A percentile compares a stretch with the other conserved stretches of the same genome.
These are phyloP conservation scores for Kwoniella sp. DNA, from an alignment of 768 basidiomycete genomes.

Conservation along the genomic window DNA sequence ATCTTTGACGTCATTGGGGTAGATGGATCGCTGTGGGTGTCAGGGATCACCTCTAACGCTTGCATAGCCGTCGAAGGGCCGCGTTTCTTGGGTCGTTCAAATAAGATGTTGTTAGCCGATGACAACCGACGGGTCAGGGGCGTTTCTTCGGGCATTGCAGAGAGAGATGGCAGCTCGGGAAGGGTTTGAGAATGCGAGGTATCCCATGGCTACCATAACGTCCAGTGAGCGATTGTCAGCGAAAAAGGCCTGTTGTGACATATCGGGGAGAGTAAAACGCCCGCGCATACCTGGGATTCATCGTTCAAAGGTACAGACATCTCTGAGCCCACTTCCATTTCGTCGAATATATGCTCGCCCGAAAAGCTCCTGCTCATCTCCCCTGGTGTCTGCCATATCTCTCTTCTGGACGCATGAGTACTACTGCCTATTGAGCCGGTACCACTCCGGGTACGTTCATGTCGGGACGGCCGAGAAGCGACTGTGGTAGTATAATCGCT, in stretches of 20 bases:
- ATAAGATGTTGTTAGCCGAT: slow-evolving; percentile 28
- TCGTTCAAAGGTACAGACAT: slow-evolving; percentile 36
- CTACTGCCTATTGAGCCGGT: slow-evolving; percentile 28
- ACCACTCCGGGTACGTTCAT: slow-evolving; percentile 23
- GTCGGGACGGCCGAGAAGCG: slow-evolving; percentile 6
- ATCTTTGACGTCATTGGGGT: slow-evolving; percentile 4
- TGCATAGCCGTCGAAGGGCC: slow-evolving; percentile 17
- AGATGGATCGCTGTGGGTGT: neutral
- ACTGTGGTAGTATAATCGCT: slow-evolving; percentile 2
- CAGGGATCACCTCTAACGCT: neutral
- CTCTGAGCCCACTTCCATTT: slow-evolving; percentile 24
- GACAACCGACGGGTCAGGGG: slow-evolving; percentile 37
- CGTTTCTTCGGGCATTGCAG: slow-evolving; percentile 22
- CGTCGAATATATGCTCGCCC: slow-evolving; percentile 34
- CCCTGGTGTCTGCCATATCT: slow-evolving; percentile 46
- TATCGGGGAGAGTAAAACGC: too few species aligned
- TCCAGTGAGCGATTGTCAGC: neutral
- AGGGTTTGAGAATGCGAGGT: slow-evolving; percentile 11
- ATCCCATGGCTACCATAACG: neutral
- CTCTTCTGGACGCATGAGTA: slow-evolving; percentile 23
- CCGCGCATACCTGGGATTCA: slow-evolving; percentile 26
- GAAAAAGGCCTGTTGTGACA: too few species aligned
- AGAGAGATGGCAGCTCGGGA: slow-evolving; percentile 18
- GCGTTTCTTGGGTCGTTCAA: slow-evolving; percentile 28
- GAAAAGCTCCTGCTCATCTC: slow-evolving; percentile 48